Evolutionary conservation across 305 asterid species (phyloP), one percentile per base, ranked within the genome.

Genomic region (Rubia tinctorum): DNA sequence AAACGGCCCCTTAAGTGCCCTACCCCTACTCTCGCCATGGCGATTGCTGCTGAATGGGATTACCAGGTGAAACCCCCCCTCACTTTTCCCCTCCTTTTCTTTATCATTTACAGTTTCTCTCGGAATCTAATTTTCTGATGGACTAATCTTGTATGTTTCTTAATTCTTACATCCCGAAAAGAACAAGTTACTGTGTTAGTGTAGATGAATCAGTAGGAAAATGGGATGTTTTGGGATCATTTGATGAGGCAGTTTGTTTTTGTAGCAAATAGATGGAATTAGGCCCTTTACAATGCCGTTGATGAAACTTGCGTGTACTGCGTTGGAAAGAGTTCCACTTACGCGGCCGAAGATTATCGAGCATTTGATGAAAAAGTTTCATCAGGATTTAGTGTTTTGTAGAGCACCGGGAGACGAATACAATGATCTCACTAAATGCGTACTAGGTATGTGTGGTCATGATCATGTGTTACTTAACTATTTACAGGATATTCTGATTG

Each of bases 21-120:
- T 9, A 88, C 91, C 69, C 83, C 80, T 45, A 85, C 88, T 74
- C 97, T 95, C 45, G 99, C 99, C 58, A 86, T 88, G 58, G 98
- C 99, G 45, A 87, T 95, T 82, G 97, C 98, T 69, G 97, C 96
- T 80, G 99, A 95, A 80, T 95, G 99, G 98, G 97, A 93, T 69
- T 95, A 71, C 80, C 99, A 92, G 97, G 98, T 94, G 79, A 78
- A 11, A 0, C 13, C 14, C 20, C 18, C 2, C 10, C 14, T 39
- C 15, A 6, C 23, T 59, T 58, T 45, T 12, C 11, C 27, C 60
- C 27, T 12, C 20, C 0, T 55, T 20, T 56, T 44, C 13, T 44
- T 56, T 6, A 56, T 56, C 23, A 56, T 22, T 58, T 22, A 8
- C 5, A 1, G 27, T 58, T 22, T 58, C 27, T 58, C 34, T 23